Base-by-base conservation (phyloP, 202 grass and related monocot genomes). In the Carex sylvatica region DNA sequence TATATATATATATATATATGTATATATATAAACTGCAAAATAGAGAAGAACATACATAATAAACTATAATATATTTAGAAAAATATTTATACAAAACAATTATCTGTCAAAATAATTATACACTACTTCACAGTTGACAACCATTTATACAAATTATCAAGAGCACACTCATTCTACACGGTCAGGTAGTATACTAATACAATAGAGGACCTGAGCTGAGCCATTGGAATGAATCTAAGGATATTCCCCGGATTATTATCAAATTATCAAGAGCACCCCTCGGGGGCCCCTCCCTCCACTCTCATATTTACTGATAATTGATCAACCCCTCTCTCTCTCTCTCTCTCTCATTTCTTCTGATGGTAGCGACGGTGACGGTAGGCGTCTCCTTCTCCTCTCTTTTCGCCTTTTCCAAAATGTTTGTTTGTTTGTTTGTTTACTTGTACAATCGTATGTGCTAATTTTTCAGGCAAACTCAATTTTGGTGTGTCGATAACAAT, bases 381-480 rank as follows among this genome's bases (percentile, higher is more conserved):
- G 4, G 15, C 52, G 3, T 33, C 24, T 56, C 73, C 51, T 77
- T 33, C 12, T 49, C 28, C 51, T 58, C 19, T 62, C 2, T 10
- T 62, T 12, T 62, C 9, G 11, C 19, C 20, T 10, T 61, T 61
- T 24, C 8, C 55, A 6, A 8, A n/a, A 58, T 59, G 10, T 49
- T 49, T 49, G 44, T 47, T 49, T 49, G n/a, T 2, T 16, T 59
- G 10, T 49, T 49, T 49, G 44, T 47, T 49, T 49, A 33, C 4
- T 16, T 55, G n/a, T 3, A 77, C 76, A 22, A 63, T 71, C 78
- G 0, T 67, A 3, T 54, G 49, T 65, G 54, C 78, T 81, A 38
- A 46, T 54, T 90, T 78, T 90, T 80, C 35, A 83, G 88, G 65
- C 6, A 68, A 56, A 79, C 54, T 60, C 8, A 9, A 79, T 56